Evolutionary conservation across 257 asterid species (phyloP).

Genomic region (Craterostigma plantagineum): DNA sequence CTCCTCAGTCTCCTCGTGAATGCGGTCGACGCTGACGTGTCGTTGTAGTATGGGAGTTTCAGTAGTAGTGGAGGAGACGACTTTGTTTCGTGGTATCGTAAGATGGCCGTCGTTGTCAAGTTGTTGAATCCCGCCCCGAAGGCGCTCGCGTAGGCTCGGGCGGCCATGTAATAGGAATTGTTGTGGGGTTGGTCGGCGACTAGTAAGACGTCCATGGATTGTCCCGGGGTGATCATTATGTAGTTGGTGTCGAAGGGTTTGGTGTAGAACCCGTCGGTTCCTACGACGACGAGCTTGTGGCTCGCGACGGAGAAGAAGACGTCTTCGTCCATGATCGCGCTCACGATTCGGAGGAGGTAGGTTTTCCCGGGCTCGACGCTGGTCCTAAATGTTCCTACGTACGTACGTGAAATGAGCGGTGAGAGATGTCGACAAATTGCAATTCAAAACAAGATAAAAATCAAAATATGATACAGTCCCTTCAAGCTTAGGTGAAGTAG

Average conservation of each 20-base stretch:
- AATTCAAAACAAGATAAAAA: not conserved
- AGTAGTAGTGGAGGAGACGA: conserved; percentile 11
- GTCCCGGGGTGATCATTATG: conserved; percentile 33
- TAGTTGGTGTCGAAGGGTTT: conserved; percentile 22
- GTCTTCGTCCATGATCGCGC: conserved; percentile 35
- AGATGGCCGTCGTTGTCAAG: conserved; percentile 34
- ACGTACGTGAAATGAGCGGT: not conserved
- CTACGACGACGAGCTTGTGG: conserved; percentile 43
- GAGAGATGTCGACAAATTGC: not conserved
- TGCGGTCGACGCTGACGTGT: conserved; percentile 19
- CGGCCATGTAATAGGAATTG: conserved; percentile 46
- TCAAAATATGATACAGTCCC: too few species aligned
- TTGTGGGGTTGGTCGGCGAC: conserved; percentile 16
- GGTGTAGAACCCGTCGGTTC: conserved; percentile 43
- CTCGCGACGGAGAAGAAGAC: conserved; percentile 32
- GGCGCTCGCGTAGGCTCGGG: conserved; percentile 19
- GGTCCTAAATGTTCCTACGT: conserved; percentile 17
- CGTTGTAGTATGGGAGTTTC: conserved; percentile 23
- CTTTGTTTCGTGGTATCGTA: conserved; percentile 13
- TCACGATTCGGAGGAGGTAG: conserved; percentile 33
- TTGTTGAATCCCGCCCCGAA: conserved; percentile 11
- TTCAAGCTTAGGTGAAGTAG: too few species aligned
- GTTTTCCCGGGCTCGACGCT: conserved; percentile 20
- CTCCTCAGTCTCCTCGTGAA: conserved; percentile 26
- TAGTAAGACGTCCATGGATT: conserved; percentile 35